These are phyloP conservation scores for Apiospora rasikravindrae DNA, from an alignment of 2,329 filamentous ascomycete genomes.

Conservation along the genomic window DNA sequence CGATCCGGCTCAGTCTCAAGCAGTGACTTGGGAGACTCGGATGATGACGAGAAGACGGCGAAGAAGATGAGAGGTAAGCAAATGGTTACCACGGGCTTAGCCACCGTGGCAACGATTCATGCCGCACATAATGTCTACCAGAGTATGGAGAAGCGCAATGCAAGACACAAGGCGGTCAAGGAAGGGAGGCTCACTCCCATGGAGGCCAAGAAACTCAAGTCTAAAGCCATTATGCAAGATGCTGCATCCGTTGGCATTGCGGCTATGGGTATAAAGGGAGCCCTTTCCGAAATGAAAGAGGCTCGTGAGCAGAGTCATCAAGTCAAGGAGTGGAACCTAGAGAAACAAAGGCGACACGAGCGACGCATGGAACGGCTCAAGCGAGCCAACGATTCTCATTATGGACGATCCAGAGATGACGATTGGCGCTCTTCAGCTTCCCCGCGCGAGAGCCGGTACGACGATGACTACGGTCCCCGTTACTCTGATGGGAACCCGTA, in stretches of 20 bases:
- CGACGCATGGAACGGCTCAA: slow-evolving; percentile 48
- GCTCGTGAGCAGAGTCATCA: slow-evolving; percentile 56
- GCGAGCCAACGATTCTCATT: slow-evolving; percentile 33
- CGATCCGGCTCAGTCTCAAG: slow-evolving; percentile 56
- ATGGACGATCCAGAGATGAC: slow-evolving; percentile 48
- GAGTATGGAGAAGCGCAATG: slow-evolving; percentile 62
- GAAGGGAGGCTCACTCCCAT: slow-evolving; percentile 56
- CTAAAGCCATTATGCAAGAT: slow-evolving; percentile 61
- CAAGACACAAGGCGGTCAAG: slow-evolving; percentile 57
- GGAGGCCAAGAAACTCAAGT: slow-evolving; percentile 62
- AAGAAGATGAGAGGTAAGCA: slow-evolving; percentile 69
- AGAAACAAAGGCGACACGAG: slow-evolving; percentile 56
- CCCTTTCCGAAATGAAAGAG: slow-evolving; percentile 61
- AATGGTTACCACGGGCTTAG: slow-evolving; percentile 60
- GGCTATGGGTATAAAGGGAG: slow-evolving; percentile 62
- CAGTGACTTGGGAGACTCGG: slow-evolving; percentile 62
- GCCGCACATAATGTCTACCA: slow-evolving; percentile 63
- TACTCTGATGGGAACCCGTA: slow-evolving; percentile 56
- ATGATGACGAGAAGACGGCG: slow-evolving; percentile 58
- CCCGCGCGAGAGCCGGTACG: slow-evolving; percentile 44
- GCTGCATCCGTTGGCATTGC: slow-evolving; percentile 64
- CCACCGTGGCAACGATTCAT: slow-evolving; percentile 64
- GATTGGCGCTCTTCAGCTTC: slow-evolving; percentile 51
- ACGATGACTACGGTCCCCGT: slow-evolving; percentile 48
- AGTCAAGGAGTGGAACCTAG: slow-evolving; percentile 53